Evolutionary conservation across 2,329 filamentous ascomycete genomes (phyloP), one percentile per base, ranked within the genome.

Genomic region (Clonostachys rhizophaga): DNA sequence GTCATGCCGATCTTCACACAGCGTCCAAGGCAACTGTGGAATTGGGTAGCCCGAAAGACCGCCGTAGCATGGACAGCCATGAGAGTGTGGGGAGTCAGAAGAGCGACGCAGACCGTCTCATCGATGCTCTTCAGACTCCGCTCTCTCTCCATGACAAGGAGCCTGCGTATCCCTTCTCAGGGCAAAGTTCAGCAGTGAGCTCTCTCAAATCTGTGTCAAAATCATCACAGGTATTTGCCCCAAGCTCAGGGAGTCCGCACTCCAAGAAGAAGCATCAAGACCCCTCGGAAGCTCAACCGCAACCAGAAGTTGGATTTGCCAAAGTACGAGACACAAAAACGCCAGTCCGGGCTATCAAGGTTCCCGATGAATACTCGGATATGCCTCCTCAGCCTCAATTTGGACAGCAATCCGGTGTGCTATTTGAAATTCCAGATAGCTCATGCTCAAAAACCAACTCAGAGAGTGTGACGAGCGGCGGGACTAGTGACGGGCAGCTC

Each of bases 81-180:
- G 63, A 50, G 3, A 51, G 47, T 33, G 60, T 54, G n/a, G 66
- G 53, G 3, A 85, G 82, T 52, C 75, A 68, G 14, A 67, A 61
- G 37, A 81, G 82, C 52, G 83, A 89, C 54, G 83, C 86, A 0
- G 86, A 89, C 50, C 72, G 86, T 30, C 68, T 90, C 12, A 89
- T 89, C 20, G 79, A 88, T 57, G 86, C 85, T 3, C 86, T 90
- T 4, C 79, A 84, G 55, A 82, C 79, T 11, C 78, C 85, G 0
- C 63, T 81, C 2, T 59, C 66, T 3, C 54, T 75, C 1, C 65
- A 69, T 5, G 62, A 65, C 0, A 58, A 54, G 13, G 69, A 71
- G 13, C 46, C 55, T 0, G 68, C 70, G 20, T 60, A 61, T 10
- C 58, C 64, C 2, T 8, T 33, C 1, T 49, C 50, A 2, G 50